Evolutionary conservation across 2,329 filamentous ascomycete species (phyloP).

Genomic region (Nannizziopsis barbatae): DNA sequence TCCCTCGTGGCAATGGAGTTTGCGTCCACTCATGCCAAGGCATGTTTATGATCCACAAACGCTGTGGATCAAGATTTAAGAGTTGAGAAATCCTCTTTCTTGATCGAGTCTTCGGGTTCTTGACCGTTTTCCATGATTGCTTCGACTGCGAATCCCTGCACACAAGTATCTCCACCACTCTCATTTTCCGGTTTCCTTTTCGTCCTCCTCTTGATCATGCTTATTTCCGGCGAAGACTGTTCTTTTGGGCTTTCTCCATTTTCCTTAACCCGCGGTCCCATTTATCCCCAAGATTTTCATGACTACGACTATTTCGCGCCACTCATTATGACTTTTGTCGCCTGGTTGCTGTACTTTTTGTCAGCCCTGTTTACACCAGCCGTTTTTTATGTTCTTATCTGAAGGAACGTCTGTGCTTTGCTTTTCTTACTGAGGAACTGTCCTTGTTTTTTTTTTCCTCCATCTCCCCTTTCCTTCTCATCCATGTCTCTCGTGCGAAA

Average conservation of each 20-base stretch:
- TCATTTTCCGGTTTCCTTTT: constrained; percentile 1
- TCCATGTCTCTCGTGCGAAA: no score
- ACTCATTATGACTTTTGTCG: constrained; percentile 6
- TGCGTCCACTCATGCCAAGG: no score
- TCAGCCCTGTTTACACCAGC: not conserved
- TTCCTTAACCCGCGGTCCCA: not conserved
- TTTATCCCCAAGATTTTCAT: constrained; percentile 9
- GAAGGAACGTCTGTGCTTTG: constrained; percentile 5
- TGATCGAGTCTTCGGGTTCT: no score
- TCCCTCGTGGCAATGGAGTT: no score
- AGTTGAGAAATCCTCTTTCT: no score
- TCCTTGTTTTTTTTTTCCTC: not conserved
- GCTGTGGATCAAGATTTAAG: no score
- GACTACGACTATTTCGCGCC: constrained; percentile 9
- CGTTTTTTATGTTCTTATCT: constrained; percentile 7
- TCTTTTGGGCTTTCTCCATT: not conserved
- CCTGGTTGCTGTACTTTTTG: not conserved
- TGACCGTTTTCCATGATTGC: not conserved
- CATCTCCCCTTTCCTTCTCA: not conserved
- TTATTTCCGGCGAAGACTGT: constrained; percentile 3
- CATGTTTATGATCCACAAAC: no score
- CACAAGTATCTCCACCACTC: not conserved
- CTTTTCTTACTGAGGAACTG: not conserved
- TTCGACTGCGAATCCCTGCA: not conserved
- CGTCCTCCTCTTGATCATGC: not conserved